A percentile compares a stretch with the other conserved stretches of the same genome.
phyloP scores from a whole-genome alignment of 495 filamentous ascomycete genomes.

The Talaromyces trachyspermus region DNA sequence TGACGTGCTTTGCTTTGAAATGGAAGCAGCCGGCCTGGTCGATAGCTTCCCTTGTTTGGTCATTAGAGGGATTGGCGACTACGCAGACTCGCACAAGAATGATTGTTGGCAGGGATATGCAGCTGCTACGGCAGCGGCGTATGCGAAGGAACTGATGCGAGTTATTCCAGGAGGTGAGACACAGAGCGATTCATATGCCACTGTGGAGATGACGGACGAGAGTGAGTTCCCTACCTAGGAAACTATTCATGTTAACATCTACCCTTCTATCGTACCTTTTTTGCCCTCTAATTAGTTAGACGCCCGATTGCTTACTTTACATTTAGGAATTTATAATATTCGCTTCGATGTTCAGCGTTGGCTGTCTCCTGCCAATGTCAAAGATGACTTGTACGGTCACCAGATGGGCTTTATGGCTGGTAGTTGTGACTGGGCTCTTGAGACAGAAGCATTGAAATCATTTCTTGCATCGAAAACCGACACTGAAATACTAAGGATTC shows the following conservation, averaged over 20 bases:
- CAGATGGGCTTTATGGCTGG: constrained; percentile 13
- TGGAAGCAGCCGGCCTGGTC: no score
- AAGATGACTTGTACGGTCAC: constrained; percentile 19
- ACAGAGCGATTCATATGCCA: no score
- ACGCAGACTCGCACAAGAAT: constrained; percentile 23
- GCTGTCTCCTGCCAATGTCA: constrained; percentile 20
- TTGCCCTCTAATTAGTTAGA: no score
- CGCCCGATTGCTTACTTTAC: no score
- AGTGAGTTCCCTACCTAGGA: no score
- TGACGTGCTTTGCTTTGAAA: no score
- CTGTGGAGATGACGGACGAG: no score
- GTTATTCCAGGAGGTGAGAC: no score
- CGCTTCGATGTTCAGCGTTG: constrained; percentile 9
- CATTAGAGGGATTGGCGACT: constrained; percentile 22
- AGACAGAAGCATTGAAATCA: constrained; percentile 9
- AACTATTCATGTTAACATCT: no score
- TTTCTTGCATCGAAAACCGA: constrained; percentile 6
- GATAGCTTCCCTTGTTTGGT: constrained; percentile 15
- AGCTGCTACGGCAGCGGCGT: constrained; percentile 19
- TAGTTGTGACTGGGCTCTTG: constrained; percentile 17
- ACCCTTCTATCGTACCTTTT: no score
- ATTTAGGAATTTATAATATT: no score
- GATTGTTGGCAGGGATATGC: constrained; percentile 21
- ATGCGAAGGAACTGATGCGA: no score
- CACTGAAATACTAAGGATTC: constrained; percentile 11